phyloP scores from a whole-genome alignment of 257 asterid species.

The Fraxinus quadrangulata region DNA sequence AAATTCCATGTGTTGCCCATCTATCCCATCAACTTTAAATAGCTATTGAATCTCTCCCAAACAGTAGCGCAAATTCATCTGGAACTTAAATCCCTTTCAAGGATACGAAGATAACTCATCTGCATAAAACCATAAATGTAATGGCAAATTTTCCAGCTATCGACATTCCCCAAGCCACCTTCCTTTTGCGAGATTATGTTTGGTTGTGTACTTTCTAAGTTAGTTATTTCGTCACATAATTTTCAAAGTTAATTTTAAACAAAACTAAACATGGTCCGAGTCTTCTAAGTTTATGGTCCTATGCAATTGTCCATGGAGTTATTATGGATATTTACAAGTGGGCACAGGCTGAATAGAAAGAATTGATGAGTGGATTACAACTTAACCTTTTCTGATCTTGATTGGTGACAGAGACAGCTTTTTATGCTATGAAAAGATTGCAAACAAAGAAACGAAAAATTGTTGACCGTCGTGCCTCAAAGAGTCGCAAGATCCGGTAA shows the following conservation, averaged over 20 bases:
- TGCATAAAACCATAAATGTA: too few species aligned
- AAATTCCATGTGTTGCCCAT: too few species aligned
- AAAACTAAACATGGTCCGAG: background rate
- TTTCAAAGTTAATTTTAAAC: background rate
- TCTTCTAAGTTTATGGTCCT: background rate
- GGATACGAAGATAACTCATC: too few species aligned
- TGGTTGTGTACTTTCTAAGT: background rate
- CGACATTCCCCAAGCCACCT: background rate
- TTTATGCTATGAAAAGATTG: slow-evolving; percentile 70
- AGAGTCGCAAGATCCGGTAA: slow-evolving; percentile 94
- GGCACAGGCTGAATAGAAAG: background rate
- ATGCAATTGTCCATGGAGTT: too few species aligned
- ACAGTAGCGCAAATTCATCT: too few species aligned
- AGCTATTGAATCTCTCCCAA: too few species aligned
- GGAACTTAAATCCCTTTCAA: too few species aligned
- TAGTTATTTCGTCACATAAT: background rate
- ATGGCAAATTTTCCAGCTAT: background rate
- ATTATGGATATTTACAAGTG: background rate
- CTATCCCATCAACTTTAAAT: too few species aligned
- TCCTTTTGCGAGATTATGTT: background rate
- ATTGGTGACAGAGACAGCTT: slow-evolving; percentile 64
- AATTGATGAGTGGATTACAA: background rate
- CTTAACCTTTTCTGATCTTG: background rate
- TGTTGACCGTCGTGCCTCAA: slow-evolving; percentile 92
- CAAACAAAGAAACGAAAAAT: slow-evolving; percentile 87